Conservation (phyloP, 1,139 yeast species). For the Hanseniaspora gamundiae region DNA sequence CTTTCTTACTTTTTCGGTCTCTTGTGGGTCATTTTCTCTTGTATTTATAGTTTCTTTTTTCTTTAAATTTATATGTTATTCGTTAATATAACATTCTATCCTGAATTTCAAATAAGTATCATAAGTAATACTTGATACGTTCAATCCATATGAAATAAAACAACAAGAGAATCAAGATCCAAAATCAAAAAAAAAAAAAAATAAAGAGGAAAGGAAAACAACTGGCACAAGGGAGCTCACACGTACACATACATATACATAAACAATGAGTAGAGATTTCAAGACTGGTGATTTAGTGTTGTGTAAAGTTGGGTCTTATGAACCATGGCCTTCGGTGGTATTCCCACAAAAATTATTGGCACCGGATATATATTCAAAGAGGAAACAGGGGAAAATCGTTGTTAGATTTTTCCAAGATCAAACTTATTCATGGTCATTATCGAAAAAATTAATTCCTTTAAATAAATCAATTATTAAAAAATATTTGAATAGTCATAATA, state of each 20-base stretch:
- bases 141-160: no score
- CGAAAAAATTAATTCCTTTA: conserved; percentile 18
- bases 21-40: no score
- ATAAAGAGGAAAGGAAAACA: background rate
- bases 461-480: conserved; percentile 10
- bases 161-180: no score
- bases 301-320: conserved; percentile 25
- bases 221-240: no score
- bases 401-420: conserved; percentile 28
- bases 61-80: no score
- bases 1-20: no score
- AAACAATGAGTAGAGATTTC: conserved; percentile 5
- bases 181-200: background rate
- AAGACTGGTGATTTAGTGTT: conserved; percentile 26
- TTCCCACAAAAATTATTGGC: conserved; percentile 24
- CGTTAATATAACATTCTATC: no score
- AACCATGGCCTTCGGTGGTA: conserved; percentile 30
- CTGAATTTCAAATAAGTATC: no score
- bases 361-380: conserved; percentile 19
- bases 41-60: no score
- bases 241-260: no score
- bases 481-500: conserved; percentile 11
- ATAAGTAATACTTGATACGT: no score
- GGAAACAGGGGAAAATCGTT: conserved; percentile 19
- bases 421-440: conserved; percentile 26